phyloP scores from a whole-genome alignment of 331 rosid species.

The Prunus yedoensis region DNA sequence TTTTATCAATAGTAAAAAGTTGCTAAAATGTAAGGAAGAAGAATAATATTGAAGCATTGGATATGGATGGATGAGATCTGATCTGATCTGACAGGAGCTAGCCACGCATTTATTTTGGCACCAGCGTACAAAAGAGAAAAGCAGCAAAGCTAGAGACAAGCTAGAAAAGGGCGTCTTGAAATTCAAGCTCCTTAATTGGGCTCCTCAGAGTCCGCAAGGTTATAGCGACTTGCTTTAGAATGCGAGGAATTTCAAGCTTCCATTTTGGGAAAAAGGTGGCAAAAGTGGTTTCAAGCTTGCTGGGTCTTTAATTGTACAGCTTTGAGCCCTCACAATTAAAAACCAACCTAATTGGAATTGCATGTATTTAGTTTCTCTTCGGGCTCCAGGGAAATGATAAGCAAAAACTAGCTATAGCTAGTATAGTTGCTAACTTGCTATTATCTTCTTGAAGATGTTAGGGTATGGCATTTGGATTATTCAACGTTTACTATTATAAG shows the following conservation, averaged over 20 bases:
- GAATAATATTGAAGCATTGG: background rate
- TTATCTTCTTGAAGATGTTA: too few species aligned
- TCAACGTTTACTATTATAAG: too few species aligned
- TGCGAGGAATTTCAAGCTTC: slow-evolving; percentile 11
- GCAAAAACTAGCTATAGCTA: too few species aligned
- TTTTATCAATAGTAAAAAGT: background rate
- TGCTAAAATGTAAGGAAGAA: background rate
- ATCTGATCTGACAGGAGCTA: too few species aligned
- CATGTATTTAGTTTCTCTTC: too few species aligned
- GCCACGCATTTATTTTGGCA: slow-evolving; percentile 3
- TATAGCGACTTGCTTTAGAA: background rate
- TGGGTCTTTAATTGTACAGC: background rate
- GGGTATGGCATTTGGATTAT: too few species aligned
- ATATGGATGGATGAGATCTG: background rate
- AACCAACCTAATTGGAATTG: background rate
- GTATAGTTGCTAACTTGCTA: too few species aligned
- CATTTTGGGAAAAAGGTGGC: slow-evolving; percentile 7
- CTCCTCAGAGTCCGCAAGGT: background rate
- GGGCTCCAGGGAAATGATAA: too few species aligned
- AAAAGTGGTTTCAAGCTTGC: slow-evolving; percentile 1
- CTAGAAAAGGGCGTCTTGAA: slow-evolving; percentile 4
- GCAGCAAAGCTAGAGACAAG: background rate
- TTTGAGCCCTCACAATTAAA: background rate
- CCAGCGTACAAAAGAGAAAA: slow-evolving; percentile 16
- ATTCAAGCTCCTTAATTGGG: slow-evolving; percentile 2